Conservation (phyloP, 306 rosid genomes). For the Prunus mira region DNA sequence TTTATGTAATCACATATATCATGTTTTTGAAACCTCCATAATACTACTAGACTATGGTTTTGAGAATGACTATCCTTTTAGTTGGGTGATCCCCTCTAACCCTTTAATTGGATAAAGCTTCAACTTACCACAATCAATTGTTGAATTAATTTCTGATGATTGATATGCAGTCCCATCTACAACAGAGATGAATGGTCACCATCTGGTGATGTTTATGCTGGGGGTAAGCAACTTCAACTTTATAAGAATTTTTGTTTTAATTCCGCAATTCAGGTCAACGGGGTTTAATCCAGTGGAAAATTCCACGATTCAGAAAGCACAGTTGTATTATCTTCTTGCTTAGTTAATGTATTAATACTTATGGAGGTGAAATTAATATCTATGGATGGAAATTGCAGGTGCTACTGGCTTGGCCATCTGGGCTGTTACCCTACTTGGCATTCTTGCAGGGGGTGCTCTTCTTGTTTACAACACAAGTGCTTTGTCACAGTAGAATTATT, state of each 20-base stretch:
- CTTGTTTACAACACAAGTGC: constrained; percentile 99
- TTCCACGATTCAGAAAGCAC: too few species aligned
- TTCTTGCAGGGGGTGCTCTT: constrained; percentile 91
- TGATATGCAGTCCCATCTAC: constrained; percentile 76
- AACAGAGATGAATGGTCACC: constrained; percentile 75
- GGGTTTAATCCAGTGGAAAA: too few species aligned
- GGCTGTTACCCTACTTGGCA: constrained; percentile 83
- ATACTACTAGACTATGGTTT: too few species aligned
- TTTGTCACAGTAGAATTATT: constrained; percentile 58
- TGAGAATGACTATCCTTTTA: not conserved
- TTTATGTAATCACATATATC: not conserved
- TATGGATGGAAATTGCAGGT: constrained; percentile 44
- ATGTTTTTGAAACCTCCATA: not conserved
- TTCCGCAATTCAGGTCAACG: not conserved
- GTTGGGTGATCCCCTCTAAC: not conserved
- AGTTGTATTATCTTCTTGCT: not conserved
- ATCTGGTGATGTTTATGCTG: constrained; percentile 73
- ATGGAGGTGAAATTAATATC: not conserved
- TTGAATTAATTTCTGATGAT: constrained; percentile 3
- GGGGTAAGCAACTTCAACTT: constrained; percentile 59
- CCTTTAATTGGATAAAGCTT: not conserved
- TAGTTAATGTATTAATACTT: not conserved
- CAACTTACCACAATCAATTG: not conserved
- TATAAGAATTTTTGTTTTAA: not conserved
- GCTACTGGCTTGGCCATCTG: constrained; percentile 88